These are phyloP conservation scores for Fusarium hostae DNA, from an alignment of 2,329 filamentous ascomycete genomes.

Conservation along the genomic window DNA sequence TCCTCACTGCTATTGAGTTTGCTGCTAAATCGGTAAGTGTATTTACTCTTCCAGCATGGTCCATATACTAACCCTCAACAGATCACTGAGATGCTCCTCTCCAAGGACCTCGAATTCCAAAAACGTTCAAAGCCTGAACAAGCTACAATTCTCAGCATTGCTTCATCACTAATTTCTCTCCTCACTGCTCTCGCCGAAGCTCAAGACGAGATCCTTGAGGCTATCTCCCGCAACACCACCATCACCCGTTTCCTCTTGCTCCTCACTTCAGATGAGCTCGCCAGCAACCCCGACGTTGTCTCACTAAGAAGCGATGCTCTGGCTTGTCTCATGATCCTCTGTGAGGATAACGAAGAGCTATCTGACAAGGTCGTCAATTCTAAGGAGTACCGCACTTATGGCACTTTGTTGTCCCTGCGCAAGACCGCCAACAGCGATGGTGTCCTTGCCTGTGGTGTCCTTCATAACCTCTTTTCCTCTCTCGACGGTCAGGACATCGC, in stretches of 20 bases:
- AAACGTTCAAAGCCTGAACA: conserved; percentile 66
- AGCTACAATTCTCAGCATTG: conserved; percentile 63
- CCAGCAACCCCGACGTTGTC: conserved; percentile 55
- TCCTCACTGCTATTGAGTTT: conserved; percentile 69
- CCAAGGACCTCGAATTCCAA: conserved; percentile 55
- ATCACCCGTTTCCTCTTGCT: conserved; percentile 66
- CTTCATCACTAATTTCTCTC: conserved; percentile 64
- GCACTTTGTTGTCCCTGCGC: conserved; percentile 61
- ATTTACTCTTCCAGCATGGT: not conserved
- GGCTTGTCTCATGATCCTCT: conserved; percentile 66
- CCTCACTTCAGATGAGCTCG: conserved; percentile 58
- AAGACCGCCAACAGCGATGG: conserved; percentile 60
- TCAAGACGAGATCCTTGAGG: conserved; percentile 68
- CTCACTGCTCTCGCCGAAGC: conserved; percentile 66
- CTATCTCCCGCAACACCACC: conserved; percentile 60
- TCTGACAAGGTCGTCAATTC: conserved; percentile 65
- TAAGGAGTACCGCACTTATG: conserved; percentile 58
- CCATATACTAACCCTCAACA: conserved; percentile 40
- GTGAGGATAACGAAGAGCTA: conserved; percentile 68
- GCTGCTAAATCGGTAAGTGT: conserved; percentile 62
- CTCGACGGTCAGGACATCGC: conserved; percentile 45
- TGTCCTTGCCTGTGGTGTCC: conserved; percentile 67
- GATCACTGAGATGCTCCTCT: conserved; percentile 57
- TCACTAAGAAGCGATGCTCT: conserved; percentile 60
- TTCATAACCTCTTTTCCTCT: conserved; percentile 70